phyloP scores from a whole-genome alignment of 768 basidiomycete genomes.

The Trametes cinnabarina region DNA sequence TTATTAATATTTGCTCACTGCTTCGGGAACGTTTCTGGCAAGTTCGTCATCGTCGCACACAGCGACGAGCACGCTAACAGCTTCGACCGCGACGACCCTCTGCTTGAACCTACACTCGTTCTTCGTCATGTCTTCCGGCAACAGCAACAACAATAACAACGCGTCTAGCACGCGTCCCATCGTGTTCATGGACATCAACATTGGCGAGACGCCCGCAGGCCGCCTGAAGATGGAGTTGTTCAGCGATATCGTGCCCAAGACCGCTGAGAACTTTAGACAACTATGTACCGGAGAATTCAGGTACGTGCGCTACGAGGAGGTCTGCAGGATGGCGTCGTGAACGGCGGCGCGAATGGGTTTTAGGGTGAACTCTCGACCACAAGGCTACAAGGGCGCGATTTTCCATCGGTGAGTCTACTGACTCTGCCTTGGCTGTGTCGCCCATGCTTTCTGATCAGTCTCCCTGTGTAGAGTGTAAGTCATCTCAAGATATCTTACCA shows the following conservation, averaged over 20 bases:
- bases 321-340: too few relatives aligned
- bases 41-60: slow-evolving; percentile 3
- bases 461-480: slow-evolving; percentile 59
- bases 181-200: slow-evolving; percentile 96
- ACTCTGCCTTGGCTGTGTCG: slow-evolving; percentile 10
- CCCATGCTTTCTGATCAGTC: slow-evolving; percentile 26
- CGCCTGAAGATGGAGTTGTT: slow-evolving; percentile 97
- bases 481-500: too few relatives aligned
- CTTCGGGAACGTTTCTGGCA: slow-evolving; percentile 9
- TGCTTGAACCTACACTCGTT: neutral
- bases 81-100: neutral
- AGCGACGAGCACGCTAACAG: slow-evolving; percentile 4
- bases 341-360: neutral
- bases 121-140: slow-evolving; percentile 41
- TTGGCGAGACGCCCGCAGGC: slow-evolving; percentile 95
- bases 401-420: slow-evolving; percentile 76
- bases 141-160: slow-evolving; percentile 32
- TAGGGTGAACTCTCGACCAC: slow-evolving; percentile 80
- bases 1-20: slow-evolving; percentile 6
- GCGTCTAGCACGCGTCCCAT: slow-evolving; percentile 56
- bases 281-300: slow-evolving; percentile 96
- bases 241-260: slow-evolving; percentile 96
- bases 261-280: slow-evolving; percentile 97
- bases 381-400: slow-evolving; percentile 88
- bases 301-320: too few relatives aligned